Evolutionary conservation across 352 stramenopile genomes (phyloP).

Genomic region (Pythium volutum): DNA sequence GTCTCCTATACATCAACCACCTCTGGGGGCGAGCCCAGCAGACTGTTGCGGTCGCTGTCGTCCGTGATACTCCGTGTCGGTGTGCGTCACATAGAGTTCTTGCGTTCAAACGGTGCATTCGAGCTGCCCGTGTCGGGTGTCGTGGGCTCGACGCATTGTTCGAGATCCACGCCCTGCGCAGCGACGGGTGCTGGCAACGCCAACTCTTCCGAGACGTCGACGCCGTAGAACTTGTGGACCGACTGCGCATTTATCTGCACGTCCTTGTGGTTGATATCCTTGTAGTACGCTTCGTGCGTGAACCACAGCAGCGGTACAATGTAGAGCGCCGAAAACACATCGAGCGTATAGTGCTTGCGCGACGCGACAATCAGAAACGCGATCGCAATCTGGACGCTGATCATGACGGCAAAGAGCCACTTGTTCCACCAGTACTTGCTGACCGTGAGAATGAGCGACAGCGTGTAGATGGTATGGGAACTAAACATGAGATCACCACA

Average conservation of each 20-base stretch:
- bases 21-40: constrained; percentile 18
- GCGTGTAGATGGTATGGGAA: constrained; percentile 91
- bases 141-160: constrained; percentile 7
- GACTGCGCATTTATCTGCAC: constrained; percentile 56
- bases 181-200: background rate
- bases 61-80: constrained; percentile 22
- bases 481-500: constrained; percentile 93
- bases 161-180: background rate
- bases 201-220: constrained; percentile 31
- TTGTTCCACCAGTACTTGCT: constrained; percentile 89
- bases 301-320: constrained; percentile 86
- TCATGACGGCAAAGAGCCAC: constrained; percentile 66
- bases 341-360: constrained; percentile 89
- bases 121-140: constrained; percentile 9
- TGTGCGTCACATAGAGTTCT: constrained; percentile 24
- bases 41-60: constrained; percentile 22
- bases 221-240: constrained; percentile 60
- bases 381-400: constrained; percentile 75
- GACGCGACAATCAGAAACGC: constrained; percentile 87
- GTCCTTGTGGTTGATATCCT: constrained; percentile 84
- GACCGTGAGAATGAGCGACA: constrained; percentile 82
- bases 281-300: constrained; percentile 70
- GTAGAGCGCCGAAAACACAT: constrained; percentile 89
- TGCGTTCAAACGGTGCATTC: constrained; percentile 19
- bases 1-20: background rate